Evolutionary conservation across 345 rosid genomes (phyloP).

Genomic region (Microcos paniculata): DNA sequence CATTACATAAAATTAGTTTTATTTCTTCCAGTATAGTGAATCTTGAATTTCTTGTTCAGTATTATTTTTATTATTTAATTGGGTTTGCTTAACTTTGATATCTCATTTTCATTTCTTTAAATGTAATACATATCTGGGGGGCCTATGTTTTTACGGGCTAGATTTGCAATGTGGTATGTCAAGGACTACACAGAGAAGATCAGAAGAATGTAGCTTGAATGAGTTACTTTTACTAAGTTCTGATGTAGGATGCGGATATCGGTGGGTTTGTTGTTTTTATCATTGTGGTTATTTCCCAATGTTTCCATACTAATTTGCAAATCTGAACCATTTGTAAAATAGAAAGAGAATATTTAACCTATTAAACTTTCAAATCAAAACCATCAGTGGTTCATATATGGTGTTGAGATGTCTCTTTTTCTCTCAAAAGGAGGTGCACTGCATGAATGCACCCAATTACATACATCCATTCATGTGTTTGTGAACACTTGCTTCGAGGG

Average conservation of each 20-base stretch:
- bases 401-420: not conserved
- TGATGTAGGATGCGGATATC: not conserved
- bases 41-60: not conserved
- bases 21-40: not conserved
- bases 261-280: not conserved
- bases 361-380: not conserved
- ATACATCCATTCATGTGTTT: not conserved
- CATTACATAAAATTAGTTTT: not conserved
- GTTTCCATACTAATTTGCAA: not conserved
- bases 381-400: not conserved
- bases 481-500: not conserved
- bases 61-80: not conserved
- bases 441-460: not conserved
- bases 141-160: not conserved
- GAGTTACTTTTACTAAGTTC: not conserved
- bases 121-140: not conserved
- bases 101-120: not conserved
- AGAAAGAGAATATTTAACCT: not conserved
- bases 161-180: conserved; percentile 1
- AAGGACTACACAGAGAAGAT: too few species aligned
- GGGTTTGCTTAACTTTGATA: not conserved
- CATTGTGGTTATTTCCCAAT: not conserved
- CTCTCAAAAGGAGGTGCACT: not conserved
- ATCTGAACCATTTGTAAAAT: not conserved
- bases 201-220: not conserved